These are phyloP conservation scores for Fomitopsis palustris DNA, from an alignment of 1,284 basidiomycete species.

Conservation along the genomic window DNA sequence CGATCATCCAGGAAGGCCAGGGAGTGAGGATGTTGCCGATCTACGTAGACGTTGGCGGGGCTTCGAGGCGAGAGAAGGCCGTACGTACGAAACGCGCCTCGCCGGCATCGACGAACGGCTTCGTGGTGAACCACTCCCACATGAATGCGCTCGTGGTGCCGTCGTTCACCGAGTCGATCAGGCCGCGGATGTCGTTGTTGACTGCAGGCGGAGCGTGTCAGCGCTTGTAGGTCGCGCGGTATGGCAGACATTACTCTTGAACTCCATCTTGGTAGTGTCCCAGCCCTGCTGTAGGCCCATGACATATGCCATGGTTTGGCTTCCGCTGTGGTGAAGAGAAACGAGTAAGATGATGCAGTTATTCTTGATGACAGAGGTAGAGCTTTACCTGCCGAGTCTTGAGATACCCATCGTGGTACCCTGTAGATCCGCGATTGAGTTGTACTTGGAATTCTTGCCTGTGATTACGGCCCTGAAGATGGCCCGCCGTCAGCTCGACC, in stretches of 20 bases:
- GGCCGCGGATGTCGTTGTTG: conserved; percentile 86
- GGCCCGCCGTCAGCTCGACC: neutral
- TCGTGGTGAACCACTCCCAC: conserved; percentile 99
- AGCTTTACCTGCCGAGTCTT: conserved; percentile 71
- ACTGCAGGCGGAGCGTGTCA: conserved; percentile 45
- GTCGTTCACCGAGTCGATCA: conserved; percentile 89
- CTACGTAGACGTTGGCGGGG: conserved; percentile 31
- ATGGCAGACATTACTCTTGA: conserved; percentile 55
- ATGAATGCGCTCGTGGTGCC: conserved; percentile 81
- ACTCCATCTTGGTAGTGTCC: conserved; percentile 68
- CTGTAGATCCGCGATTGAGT: conserved; percentile 73
- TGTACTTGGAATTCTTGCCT: conserved; percentile 73
- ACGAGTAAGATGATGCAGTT: neutral
- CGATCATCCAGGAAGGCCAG: conserved; percentile 96
- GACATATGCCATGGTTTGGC: conserved; percentile 93
- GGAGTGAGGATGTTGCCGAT: conserved; percentile 89
- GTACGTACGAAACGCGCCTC: conserved; percentile 75
- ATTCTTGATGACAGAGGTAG: neutral
- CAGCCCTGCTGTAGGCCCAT: conserved; percentile 88
- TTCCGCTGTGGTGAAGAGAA: conserved; percentile 49
- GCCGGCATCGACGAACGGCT: conserved; percentile 83
- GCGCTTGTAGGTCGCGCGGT: conserved; percentile 10
- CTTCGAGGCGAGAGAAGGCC: neutral
- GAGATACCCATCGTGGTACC: conserved; percentile 89
- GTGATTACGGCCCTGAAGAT: conserved; percentile 84